Base-by-base conservation (phyloP, 768 basidiomycete species). In the Lentinula detonsa region DNA sequence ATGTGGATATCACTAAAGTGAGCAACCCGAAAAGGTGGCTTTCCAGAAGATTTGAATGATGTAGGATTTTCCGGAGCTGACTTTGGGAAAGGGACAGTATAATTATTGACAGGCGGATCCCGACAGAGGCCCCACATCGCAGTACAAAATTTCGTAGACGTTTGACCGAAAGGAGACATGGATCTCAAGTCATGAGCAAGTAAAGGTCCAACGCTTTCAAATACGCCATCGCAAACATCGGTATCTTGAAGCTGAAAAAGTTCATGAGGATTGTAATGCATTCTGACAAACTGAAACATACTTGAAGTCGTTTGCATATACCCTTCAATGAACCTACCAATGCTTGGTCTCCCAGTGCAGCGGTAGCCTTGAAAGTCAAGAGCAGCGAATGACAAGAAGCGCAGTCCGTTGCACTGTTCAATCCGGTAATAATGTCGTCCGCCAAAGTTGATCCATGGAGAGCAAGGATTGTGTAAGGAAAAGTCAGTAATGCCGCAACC, bases 1-100 rank as follows among this genome's bases (percentile, higher is more conserved):
- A 87, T 81, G 64, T 87, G 86, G 4, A 81, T 80, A 66, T 86
- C 86, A 65, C 82, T 84, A 67, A 87, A 79, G 66, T 87, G 86
- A 0, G 79, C 78, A 6, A 86, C 81, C 63, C 82, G 77, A 67
- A 86, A 79, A 1, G 84, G 79, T 21, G 71, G 23, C 52, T 72
- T 74, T 5, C 81, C 78, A 1, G 66, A 68, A 3, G 78, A 78
- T 4, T 59, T 64, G 61, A 74, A 75, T 1, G 61, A 61, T 50
- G 72, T 73, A 5, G 75, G 75, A 13, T 70, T 68, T 1, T 68
- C 58, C 1, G 82, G 79, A 7, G 74, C 67, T 2, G 76, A 54
- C 49, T 76, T 77, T 2, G 82, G 78, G 61, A 85, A 76, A 5
- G 77, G 73, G 13, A 85, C 74, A 0, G 65, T 74, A 67, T 73